Evolutionary conservation across 768 basidiomycete species (phyloP).

Genomic region (Suillus weaverae): DNA sequence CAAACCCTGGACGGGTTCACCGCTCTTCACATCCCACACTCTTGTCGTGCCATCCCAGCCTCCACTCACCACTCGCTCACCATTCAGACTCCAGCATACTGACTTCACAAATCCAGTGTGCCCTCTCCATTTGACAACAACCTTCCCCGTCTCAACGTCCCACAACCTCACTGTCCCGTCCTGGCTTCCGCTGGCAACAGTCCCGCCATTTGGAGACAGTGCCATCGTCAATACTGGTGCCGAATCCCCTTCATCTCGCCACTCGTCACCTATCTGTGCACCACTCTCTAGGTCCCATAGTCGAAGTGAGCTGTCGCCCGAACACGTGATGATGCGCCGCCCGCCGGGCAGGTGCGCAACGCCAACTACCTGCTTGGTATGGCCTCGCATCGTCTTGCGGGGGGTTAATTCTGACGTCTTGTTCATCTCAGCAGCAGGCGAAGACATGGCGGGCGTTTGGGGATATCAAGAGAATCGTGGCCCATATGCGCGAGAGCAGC

Average conservation of each 20-base stretch:
- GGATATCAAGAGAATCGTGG: not conserved
- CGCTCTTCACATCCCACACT: not conserved
- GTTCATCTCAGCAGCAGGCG: not conserved
- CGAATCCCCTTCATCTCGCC: slow-evolving; percentile 8
- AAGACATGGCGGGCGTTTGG: not conserved
- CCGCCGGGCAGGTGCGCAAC: not conserved
- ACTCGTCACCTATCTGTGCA: slow-evolving; percentile 16
- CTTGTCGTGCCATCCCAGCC: slow-evolving; percentile 9
- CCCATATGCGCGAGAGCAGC: not conserved
- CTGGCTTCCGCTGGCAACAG: too few relatives aligned
- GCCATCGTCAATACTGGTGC: not conserved
- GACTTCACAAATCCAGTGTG: not conserved
- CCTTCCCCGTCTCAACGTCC: not conserved
- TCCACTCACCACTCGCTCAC: slow-evolving; percentile 13
- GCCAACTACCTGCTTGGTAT: not conserved
- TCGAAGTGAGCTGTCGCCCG: slow-evolving; percentile 10
- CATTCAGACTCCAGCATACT: slow-evolving; percentile 6
- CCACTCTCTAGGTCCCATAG: slow-evolving; percentile 22
- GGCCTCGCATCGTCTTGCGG: not conserved
- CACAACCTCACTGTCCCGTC: not conserved
- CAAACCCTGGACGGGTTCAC: not conserved
- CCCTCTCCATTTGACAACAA: not conserved
- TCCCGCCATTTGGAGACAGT: not conserved
- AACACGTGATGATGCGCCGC: slow-evolving; percentile 12
- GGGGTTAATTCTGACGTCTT: not conserved